Evolutionary conservation across 805 yeast species (phyloP).

Genomic region (Kurtzmaniella fragi): DNA sequence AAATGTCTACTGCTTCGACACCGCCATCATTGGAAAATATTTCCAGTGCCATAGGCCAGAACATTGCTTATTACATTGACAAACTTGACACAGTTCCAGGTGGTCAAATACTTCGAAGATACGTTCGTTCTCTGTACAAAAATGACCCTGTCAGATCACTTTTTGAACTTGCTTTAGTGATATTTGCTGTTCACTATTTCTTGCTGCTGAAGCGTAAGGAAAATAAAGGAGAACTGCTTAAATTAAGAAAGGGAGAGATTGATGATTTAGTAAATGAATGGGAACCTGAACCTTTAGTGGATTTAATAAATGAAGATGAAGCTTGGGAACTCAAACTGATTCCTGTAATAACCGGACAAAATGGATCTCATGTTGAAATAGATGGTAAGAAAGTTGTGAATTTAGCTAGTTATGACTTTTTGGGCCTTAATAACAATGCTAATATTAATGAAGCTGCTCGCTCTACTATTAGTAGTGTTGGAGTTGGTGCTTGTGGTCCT

Average conservation of each 20-base stretch:
- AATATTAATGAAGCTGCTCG: slow-evolving; percentile 50
- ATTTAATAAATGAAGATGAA: slow-evolving; percentile 46
- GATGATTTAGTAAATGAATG: slow-evolving; percentile 86
- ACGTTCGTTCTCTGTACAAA: slow-evolving; percentile 81
- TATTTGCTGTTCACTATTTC: slow-evolving; percentile 83
- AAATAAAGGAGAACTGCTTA: slow-evolving; percentile 65
- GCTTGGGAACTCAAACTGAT: slow-evolving; percentile 57
- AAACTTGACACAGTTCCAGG: slow-evolving; percentile 46
- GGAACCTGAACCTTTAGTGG: slow-evolving; percentile 83
- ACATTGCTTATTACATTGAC: slow-evolving; percentile 31
- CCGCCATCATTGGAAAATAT: slow-evolving; percentile 36
- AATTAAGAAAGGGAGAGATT: slow-evolving; percentile 56
- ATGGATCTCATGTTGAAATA: slow-evolving; percentile 36
- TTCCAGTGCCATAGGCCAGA: slow-evolving; percentile 25
- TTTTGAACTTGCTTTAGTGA: slow-evolving; percentile 67
- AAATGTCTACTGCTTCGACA: slow-evolving; percentile 22
- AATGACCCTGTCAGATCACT: slow-evolving; percentile 90
- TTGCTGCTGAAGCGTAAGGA: slow-evolving; percentile 71
- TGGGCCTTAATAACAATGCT: slow-evolving; percentile 51
- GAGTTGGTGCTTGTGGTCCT: slow-evolving; percentile 99
- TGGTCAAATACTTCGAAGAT: slow-evolving; percentile 55
- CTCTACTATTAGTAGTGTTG: slow-evolving; percentile 57
- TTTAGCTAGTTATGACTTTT: slow-evolving; percentile 67
- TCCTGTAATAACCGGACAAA: slow-evolving; percentile 59
- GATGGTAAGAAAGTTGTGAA: slow-evolving; percentile 46